Percentiles rank a stretch among this genome's conserved stretches.
Conservation (phyloP, 2,329 filamentous ascomycete genomes). For the Mycosphaerella sp. region DNA sequence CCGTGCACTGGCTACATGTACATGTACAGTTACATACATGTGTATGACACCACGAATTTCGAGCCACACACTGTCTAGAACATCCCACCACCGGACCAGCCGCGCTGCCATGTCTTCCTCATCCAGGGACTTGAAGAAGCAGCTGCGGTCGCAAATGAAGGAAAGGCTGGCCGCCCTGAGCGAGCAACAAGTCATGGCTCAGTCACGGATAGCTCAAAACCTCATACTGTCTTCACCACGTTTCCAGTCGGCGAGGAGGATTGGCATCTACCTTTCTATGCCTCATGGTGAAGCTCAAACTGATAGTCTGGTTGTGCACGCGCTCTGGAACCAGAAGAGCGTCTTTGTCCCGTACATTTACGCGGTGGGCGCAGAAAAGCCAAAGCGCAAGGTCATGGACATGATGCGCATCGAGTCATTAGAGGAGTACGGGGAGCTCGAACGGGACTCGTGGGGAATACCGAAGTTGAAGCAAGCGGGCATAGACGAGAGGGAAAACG, state of each 20-base stretch:
- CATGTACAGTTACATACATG: background rate
- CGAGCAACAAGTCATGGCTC: constrained; percentile 54
- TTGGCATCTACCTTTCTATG: constrained; percentile 94
- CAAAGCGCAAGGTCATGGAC: constrained; percentile 70
- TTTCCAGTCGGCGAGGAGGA: constrained; percentile 65
- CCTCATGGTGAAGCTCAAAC: constrained; percentile 81
- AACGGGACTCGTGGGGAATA: constrained; percentile 85
- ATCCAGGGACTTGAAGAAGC: constrained; percentile 57
- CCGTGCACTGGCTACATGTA: background rate
- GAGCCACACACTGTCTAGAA: background rate
- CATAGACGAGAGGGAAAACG: constrained; percentile 61
- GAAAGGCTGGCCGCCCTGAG: constrained; percentile 55
- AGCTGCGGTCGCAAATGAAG: constrained; percentile 66
- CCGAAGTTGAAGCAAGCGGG: constrained; percentile 69
- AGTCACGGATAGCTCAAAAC: constrained; percentile 66
- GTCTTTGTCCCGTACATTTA: constrained; percentile 85
- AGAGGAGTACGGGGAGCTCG: constrained; percentile 69
- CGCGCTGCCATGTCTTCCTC: constrained; percentile 18
- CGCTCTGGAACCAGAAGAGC: constrained; percentile 61
- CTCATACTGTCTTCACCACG: constrained; percentile 61
- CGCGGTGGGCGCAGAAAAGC: constrained; percentile 10
- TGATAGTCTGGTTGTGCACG: constrained; percentile 71
- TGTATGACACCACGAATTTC: background rate
- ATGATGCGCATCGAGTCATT: constrained; percentile 76
- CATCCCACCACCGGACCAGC: background rate